Evolutionary conservation across 805 yeast species (phyloP).

Genomic region (Saccharomycopsis schoenii): DNA sequence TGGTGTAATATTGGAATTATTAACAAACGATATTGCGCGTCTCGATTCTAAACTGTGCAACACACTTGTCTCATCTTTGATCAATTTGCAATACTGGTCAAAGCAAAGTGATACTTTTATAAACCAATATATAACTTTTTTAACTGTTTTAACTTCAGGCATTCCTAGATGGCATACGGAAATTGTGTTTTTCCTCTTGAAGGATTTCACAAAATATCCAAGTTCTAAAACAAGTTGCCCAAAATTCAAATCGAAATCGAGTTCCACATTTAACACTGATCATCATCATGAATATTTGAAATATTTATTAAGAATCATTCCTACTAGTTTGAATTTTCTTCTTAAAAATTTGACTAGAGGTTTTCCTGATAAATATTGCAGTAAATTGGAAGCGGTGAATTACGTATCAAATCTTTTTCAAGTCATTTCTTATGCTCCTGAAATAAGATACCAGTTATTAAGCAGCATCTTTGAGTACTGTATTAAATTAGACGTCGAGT

Average conservation of each 20-base stretch:
- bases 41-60: constrained; percentile 41
- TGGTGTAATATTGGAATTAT: constrained; percentile 41
- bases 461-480: constrained; percentile 66
- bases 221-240: neutral
- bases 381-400: constrained; percentile 42
- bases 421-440: constrained; percentile 62
- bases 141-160: constrained; percentile 71
- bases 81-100: constrained; percentile 56
- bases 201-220: constrained; percentile 38
- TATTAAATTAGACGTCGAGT: constrained; percentile 83
- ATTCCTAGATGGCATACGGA: constrained; percentile 86
- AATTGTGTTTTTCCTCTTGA: constrained; percentile 58
- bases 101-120: constrained; percentile 31
- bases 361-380: constrained; percentile 75
- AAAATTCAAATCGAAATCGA: constrained; percentile 18
- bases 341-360: constrained; percentile 45
- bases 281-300: constrained; percentile 58
- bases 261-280: constrained; percentile 22
- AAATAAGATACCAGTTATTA: constrained; percentile 69
- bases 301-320: constrained; percentile 61
- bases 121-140: constrained; percentile 55
- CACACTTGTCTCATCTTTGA: constrained; percentile 48
- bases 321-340: constrained; percentile 66
- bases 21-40: constrained; percentile 57
- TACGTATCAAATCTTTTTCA: constrained; percentile 57